Evolutionary conservation across 495 filamentous ascomycete genomes (phyloP).

Genomic region (Penicillium flavigenum): DNA sequence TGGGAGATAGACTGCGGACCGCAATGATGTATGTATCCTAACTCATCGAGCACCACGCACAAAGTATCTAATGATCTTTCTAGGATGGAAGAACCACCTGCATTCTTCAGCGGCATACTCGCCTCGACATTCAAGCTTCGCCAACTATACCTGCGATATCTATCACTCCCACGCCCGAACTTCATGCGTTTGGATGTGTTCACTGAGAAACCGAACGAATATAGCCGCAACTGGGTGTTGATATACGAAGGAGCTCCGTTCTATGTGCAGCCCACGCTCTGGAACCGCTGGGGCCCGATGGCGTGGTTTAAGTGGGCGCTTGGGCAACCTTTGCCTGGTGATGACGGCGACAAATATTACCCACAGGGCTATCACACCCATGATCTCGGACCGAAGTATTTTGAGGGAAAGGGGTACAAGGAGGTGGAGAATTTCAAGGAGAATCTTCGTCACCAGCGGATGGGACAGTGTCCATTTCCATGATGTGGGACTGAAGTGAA

Average conservation of each 20-base stretch:
- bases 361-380: slow-evolving; percentile 57
- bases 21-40: slow-evolving; percentile 56
- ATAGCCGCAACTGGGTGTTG: slow-evolving; percentile 51
- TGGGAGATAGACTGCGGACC: slow-evolving; percentile 58
- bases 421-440: slow-evolving; percentile 44
- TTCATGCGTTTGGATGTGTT: slow-evolving; percentile 48
- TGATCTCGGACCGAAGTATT: slow-evolving; percentile 57
- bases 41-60: not conserved
- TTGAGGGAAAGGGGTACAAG: slow-evolving; percentile 55
- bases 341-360: slow-evolving; percentile 54
- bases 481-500: slow-evolving; percentile 4
- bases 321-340: slow-evolving; percentile 59
- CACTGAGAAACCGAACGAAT: slow-evolving; percentile 44
- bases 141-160: slow-evolving; percentile 50
- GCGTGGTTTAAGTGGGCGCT: slow-evolving; percentile 51
- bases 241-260: slow-evolving; percentile 52
- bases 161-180: slow-evolving; percentile 53
- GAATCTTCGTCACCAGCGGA: slow-evolving; percentile 29
- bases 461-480: slow-evolving; percentile 51
- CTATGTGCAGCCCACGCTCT: slow-evolving; percentile 58
- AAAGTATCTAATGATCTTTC: slow-evolving; percentile 1
- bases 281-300: slow-evolving; percentile 55
- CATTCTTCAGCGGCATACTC: slow-evolving; percentile 38
- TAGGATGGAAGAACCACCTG: slow-evolving; percentile 46
- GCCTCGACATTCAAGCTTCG: slow-evolving; percentile 43